phyloP scores from a whole-genome alignment of 306 rosid genomes.

The Macrotyloma uniflorum region DNA sequence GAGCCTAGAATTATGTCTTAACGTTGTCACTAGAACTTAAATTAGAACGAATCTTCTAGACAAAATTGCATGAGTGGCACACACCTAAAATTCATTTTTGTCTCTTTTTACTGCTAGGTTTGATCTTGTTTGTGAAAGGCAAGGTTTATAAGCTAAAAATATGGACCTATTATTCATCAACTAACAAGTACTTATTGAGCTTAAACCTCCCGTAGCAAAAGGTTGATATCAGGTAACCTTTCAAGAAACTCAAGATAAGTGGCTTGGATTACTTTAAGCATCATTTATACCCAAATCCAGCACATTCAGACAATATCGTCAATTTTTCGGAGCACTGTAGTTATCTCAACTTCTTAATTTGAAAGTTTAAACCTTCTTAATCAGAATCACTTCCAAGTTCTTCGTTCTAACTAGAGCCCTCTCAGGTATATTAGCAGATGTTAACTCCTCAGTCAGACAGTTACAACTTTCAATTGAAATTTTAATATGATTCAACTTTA shows the following conservation, averaged over 20 bases:
- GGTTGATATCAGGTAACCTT: not conserved
- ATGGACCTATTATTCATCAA: slow-evolving; percentile 18
- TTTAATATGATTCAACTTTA: not conserved
- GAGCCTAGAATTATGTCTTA: not conserved
- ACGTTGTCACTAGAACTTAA: not conserved
- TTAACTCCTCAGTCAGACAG: not conserved
- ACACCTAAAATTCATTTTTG: not conserved
- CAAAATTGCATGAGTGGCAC: not conserved
- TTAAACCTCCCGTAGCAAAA: slow-evolving; percentile 20
- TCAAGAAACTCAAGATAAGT: slow-evolving; percentile 12
- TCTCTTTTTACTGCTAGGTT: not conserved
- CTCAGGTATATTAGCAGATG: not conserved
- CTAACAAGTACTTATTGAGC: not conserved
- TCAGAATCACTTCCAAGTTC: slow-evolving; percentile 15
- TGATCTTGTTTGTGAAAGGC: not conserved
- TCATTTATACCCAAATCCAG: not conserved
- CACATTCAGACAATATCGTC: slow-evolving; percentile 9
- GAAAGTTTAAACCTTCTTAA: not conserved
- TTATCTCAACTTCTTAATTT: not conserved
- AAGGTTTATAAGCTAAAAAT: not conserved
- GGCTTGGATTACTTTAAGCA: not conserved
- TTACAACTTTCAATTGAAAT: not conserved
- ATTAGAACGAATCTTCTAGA: not conserved
- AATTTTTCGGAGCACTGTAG: not conserved
- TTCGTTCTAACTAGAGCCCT: slow-evolving; percentile 3